Base-by-base conservation (phyloP, 2,329 filamentous ascomycete species). In the Capronia coronata region DNA sequence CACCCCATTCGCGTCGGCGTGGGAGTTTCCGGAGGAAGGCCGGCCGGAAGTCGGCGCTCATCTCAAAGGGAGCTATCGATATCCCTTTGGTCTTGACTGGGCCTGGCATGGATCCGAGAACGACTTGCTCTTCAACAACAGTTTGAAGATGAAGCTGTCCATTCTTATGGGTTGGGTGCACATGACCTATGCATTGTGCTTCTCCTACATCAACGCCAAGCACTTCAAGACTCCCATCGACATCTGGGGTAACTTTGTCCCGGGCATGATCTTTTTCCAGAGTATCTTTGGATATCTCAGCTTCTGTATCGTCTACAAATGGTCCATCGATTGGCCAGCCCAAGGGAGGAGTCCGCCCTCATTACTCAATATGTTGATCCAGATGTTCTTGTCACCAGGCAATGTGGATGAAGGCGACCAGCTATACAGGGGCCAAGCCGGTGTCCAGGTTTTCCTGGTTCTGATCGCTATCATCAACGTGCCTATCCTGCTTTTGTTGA, bases 91-190 rank as follows among this genome's bases (percentile, higher is more conserved):
- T 60, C 72, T 98, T 53, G 93, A 98, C 66, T 95, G 84, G 83
- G 86, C 84, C 64, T 98, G 93, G 93, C 94, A 98, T 67, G 89
- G 86, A 52, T 86, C 89, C 10, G 91, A 97, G 63, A 98, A 98
- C 63, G 86, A 94, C 54, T 77, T 98, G 16, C 79, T 98, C 43
- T 98, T 98, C 73, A 86, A 82, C 67, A 98, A 98, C 84, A 94
- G 87, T 70, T 94, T 93, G 79, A 98, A 98, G 83, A 98, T 98
- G 93, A 98, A 98, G 77, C 86, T 98, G 72, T 94, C 87, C 74
- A 96, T 98, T 66, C 80, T 98, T 59, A 79, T 98, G 58, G 93
- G 94, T 68, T 98, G 94, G 93, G 81, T 43, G 34, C 62, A 77
- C 66, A 98, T 98, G 93, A 98, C 93, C 2, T 98, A 95, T 73